These are phyloP conservation scores for Sequoiadendron giganteum DNA, from an alignment of 75 land plant species.

Conservation along the genomic window DNA sequence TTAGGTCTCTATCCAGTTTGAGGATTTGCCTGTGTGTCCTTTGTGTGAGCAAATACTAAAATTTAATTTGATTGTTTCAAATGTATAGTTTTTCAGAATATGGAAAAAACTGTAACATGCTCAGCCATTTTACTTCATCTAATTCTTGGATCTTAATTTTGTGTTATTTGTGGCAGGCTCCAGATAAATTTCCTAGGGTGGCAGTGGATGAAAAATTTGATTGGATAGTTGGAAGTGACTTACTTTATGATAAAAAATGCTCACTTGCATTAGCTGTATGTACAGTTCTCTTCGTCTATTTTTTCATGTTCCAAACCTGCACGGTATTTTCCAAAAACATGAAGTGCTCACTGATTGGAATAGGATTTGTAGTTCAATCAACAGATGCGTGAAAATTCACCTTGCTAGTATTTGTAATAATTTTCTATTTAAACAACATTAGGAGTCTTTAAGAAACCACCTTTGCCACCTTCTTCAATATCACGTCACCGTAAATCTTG, in stretches of 20 bases:
- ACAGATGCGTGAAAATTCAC: neutral
- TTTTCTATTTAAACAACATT: neutral
- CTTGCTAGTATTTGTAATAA: neutral
- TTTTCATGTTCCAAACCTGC: neutral
- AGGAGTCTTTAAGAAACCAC: neutral
- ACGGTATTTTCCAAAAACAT: neutral
- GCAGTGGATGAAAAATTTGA: slow-evolving; percentile 18
- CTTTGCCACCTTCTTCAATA: neutral
- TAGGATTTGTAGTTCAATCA: neutral
- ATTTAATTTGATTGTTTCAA: neutral
- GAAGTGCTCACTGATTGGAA: neutral
- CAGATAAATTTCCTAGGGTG: slow-evolving; percentile 1
- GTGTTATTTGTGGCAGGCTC: slow-evolving; percentile 6
- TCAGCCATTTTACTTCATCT: neutral
- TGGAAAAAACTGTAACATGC: neutral
- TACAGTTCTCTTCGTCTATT: neutral
- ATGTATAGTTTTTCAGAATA: too few relatives aligned
- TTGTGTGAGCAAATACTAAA: neutral
- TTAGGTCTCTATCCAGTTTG: neutral
- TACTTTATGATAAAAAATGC: slow-evolving; percentile 13
- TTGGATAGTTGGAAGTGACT: slow-evolving; percentile 32
- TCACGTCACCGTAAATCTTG: neutral
- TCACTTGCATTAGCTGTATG: slow-evolving; percentile 20
- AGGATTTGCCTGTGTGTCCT: neutral
- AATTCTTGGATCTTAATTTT: neutral